These are phyloP conservation scores for Alternaria dauci DNA, from an alignment of 2,329 filamentous ascomycete species.

Conservation along the genomic window DNA sequence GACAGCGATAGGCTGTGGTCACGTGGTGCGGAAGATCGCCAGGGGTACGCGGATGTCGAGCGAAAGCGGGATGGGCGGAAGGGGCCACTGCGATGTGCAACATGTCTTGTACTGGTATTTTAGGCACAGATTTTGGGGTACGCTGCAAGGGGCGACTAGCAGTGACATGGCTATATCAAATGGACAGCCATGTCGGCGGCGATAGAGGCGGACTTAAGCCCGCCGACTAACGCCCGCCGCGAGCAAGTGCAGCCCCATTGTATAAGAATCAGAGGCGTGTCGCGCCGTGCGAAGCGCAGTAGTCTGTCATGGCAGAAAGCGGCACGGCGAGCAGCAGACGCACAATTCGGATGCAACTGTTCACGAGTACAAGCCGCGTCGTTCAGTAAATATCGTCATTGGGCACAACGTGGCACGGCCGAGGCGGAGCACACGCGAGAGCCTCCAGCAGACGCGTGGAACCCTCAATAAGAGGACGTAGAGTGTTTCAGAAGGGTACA, in stretches of 20 bases:
- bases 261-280: not conserved
- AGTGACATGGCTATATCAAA: not conserved
- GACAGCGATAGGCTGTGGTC: constrained; percentile 5
- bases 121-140: not conserved
- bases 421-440: constrained; percentile 42
- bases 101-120: constrained; percentile 3
- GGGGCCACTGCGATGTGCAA: constrained; percentile 1
- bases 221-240: not conserved
- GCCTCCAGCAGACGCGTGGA: constrained; percentile 44
- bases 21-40: constrained; percentile 24
- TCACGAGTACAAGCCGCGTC: constrained; percentile 16
- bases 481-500: constrained; percentile 46
- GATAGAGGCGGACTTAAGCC: constrained; percentile 1
- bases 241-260: not conserved
- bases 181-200: not conserved
- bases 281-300: constrained; percentile 1
- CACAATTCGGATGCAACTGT: constrained; percentile 9
- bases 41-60: constrained; percentile 19
- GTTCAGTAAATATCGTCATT: constrained; percentile 30
- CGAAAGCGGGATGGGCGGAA: constrained; percentile 6
- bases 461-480: constrained; percentile 31
- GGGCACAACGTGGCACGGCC: constrained; percentile 32
- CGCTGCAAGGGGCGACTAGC: not conserved
- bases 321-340: constrained; percentile 4
- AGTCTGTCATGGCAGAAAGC: not conserved